Evolutionary conservation across 768 basidiomycete genomes (phyloP).

Genomic region (Pleurotus eryngii): DNA sequence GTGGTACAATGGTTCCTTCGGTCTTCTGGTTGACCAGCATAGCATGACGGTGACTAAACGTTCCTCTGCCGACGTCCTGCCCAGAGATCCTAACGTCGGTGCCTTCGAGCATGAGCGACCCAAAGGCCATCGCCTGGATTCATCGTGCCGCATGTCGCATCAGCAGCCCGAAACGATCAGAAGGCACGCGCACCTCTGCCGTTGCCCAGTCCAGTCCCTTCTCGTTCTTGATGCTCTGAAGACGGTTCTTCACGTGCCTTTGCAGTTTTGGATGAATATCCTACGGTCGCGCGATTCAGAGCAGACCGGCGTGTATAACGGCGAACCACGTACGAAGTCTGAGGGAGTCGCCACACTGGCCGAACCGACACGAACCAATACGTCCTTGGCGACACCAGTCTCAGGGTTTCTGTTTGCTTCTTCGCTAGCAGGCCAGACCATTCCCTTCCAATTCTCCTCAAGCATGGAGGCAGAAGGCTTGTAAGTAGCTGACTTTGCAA

Average conservation of each 20-base stretch:
- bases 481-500: conserved; percentile 47
- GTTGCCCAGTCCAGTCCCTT: conserved; percentile 86
- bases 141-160: no score
- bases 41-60: conserved; percentile 84
- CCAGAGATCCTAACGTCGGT: conserved; percentile 87
- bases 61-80: conserved; percentile 90
- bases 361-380: conserved; percentile 56
- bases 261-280: conserved; percentile 77
- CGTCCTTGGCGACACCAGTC: conserved; percentile 60
- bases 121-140: conserved; percentile 78
- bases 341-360: conserved; percentile 62
- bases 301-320: conserved; percentile 34
- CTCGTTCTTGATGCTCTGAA: conserved; percentile 66
- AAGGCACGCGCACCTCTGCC: conserved; percentile 57
- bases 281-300: conserved; percentile 29
- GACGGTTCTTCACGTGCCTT: conserved; percentile 73
- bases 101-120: conserved; percentile 79
- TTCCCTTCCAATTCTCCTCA: conserved; percentile 63
- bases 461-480: conserved; percentile 53
- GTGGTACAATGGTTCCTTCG: conserved; percentile 74
- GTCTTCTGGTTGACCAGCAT: conserved; percentile 90
- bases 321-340: conserved; percentile 54
- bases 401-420: conserved; percentile 53
- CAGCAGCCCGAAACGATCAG: background rate
- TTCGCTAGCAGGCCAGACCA: conserved; percentile 59